phyloP scores from a whole-genome alignment of 495 filamentous ascomycete genomes.

The Schizothecium vesticola region DNA sequence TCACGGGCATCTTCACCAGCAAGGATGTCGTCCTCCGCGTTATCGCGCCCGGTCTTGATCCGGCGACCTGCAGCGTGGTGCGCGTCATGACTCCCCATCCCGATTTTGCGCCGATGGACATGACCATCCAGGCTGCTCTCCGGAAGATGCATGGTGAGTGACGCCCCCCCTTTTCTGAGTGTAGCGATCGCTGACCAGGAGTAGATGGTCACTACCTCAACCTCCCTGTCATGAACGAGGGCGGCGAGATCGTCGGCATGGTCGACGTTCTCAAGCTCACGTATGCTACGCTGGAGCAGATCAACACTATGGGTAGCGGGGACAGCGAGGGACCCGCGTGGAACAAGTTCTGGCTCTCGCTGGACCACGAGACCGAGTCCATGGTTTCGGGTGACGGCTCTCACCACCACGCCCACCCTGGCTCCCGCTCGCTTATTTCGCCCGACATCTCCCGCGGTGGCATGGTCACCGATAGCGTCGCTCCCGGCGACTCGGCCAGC shows the following conservation, averaged over 20 bases:
- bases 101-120: slow-evolving; percentile 96
- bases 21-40: slow-evolving; percentile 98
- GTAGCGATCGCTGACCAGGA: background rate
- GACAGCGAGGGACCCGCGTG: slow-evolving; percentile 95
- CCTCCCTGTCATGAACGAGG: slow-evolving; percentile 95
- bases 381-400: slow-evolving; percentile 86
- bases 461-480: slow-evolving; percentile 64
- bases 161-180: background rate
- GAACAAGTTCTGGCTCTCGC: slow-evolving; percentile 99
- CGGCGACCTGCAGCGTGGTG: slow-evolving; percentile 91
- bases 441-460: slow-evolving; percentile 61
- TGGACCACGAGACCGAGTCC: slow-evolving; percentile 94
- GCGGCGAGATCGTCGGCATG: slow-evolving; percentile 97
- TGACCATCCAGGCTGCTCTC: slow-evolving; percentile 96
- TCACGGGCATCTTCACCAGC: slow-evolving; percentile 98
- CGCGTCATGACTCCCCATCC: slow-evolving; percentile 98
- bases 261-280: slow-evolving; percentile 97
- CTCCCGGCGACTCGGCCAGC: slow-evolving; percentile 90
- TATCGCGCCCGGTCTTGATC: slow-evolving; percentile 93
- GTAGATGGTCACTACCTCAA: slow-evolving; percentile 97
- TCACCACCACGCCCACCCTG: slow-evolving; percentile 42
- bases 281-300: slow-evolving; percentile 96
- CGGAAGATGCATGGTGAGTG: slow-evolving; percentile 95
- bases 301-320: slow-evolving; percentile 60
- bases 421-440: slow-evolving; percentile 58